Conservation (phyloP, 352 stramenopile genomes). For the Phytophthora litchii region DNA sequence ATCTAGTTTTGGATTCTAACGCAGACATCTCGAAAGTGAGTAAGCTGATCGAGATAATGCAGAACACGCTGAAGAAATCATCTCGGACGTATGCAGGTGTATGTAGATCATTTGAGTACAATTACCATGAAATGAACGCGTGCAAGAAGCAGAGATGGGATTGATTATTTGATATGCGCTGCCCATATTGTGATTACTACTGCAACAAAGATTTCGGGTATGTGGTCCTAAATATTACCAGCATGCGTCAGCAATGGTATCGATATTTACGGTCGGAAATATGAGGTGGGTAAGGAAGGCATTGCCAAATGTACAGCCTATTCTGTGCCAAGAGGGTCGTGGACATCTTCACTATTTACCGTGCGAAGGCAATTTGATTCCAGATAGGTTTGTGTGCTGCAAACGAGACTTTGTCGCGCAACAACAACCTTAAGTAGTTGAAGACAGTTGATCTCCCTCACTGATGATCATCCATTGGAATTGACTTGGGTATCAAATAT, state of each 20-base stretch:
- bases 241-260: conserved; percentile 66
- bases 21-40: no score
- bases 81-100: conserved; percentile 51
- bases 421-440: no score
- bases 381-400: no score
- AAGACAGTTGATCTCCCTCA: no score
- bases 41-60: no score
- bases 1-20: no score
- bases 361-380: conserved; percentile 24
- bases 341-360: conserved; percentile 38
- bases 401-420: no score
- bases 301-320: conserved; percentile 45
- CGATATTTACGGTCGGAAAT: conserved; percentile 44
- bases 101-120: conserved; percentile 57
- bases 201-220: conserved; percentile 57
- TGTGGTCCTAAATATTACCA: conserved; percentile 49
- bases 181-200: conserved; percentile 62
- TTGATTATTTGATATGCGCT: conserved; percentile 58
- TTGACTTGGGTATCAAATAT: no score
- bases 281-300: conserved; percentile 32
- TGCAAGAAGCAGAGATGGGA: background rate
- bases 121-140: conserved; percentile 47
- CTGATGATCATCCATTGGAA: no score
- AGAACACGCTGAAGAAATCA: conserved; percentile 57
- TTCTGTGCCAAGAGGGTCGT: conserved; percentile 40